phyloP scores from a whole-genome alignment of 2,329 filamentous ascomycete species.

The Colletotrichum magnum region DNA sequence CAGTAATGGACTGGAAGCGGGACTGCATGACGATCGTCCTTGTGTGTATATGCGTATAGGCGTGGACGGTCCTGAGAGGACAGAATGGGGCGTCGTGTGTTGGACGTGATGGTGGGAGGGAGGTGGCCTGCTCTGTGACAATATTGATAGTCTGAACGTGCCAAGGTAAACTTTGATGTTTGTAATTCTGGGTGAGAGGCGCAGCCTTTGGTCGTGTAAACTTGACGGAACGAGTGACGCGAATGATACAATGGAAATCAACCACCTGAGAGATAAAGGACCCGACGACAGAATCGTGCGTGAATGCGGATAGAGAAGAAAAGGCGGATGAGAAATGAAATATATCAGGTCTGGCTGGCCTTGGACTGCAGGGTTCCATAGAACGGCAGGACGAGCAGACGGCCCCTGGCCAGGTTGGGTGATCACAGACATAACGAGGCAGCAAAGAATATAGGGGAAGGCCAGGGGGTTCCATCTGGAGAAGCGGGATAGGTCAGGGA shows the following conservation, averaged over 20 bases:
- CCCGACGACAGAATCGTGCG: neutral
- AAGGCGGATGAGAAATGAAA: no score
- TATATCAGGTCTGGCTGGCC: no score
- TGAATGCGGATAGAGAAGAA: neutral
- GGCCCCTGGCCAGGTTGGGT: neutral
- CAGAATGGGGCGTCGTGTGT: neutral
- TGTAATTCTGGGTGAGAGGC: conserved; percentile 45
- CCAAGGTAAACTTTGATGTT: neutral
- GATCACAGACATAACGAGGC: no score
- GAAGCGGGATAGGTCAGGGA: conserved; percentile 30
- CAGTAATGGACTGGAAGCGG: conserved; percentile 64
- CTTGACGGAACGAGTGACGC: conserved; percentile 45
- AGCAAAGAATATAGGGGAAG: no score
- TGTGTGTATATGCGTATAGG: neutral
- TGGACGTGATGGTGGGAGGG: neutral
- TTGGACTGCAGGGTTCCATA: no score
- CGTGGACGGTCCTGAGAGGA: no score
- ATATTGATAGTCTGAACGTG: neutral
- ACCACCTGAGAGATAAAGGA: neutral
- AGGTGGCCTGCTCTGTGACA: neutral
- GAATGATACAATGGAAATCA: conserved; percentile 27
- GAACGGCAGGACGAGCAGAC: neutral
- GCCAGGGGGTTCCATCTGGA: neutral
- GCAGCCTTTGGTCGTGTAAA: conserved; percentile 47
- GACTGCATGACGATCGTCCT: conserved; percentile 59